Percentiles rank a stretch among this genome's conserved stretches.
These are phyloP conservation scores for Cordyceps tenuipes DNA, from an alignment of 2,329 filamentous ascomycete genomes.

Conservation along the genomic window DNA sequence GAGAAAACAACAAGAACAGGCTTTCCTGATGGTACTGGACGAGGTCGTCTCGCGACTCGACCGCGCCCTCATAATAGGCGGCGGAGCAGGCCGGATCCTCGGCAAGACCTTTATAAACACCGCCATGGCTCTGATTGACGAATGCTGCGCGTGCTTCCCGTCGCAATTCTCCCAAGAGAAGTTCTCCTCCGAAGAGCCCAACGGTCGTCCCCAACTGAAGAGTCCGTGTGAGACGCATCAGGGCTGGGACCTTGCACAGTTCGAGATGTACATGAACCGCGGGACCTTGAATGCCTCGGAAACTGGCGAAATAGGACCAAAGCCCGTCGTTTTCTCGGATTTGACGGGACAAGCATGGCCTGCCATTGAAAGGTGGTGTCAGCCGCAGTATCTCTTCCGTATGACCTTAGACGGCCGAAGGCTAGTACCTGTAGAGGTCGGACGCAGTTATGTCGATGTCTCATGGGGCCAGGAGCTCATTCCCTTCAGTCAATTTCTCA, in stretches of 20 bases:
- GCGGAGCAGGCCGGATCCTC: constrained; percentile 46
- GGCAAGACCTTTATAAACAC: constrained; percentile 43
- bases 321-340: constrained; percentile 62
- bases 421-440: constrained; percentile 78
- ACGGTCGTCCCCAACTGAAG: constrained; percentile 20
- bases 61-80: constrained; percentile 66
- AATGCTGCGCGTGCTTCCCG: constrained; percentile 16
- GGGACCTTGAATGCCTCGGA: constrained; percentile 13
- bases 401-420: constrained; percentile 68
- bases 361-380: constrained; percentile 66
- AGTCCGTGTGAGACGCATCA: constrained; percentile 22
- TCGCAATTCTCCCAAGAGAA: background rate
- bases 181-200: constrained; percentile 24
- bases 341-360: constrained; percentile 62
- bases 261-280: constrained; percentile 52
- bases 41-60: constrained; percentile 61
- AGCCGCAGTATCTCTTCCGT: constrained; percentile 63
- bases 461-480: constrained; percentile 80
- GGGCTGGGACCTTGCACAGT: constrained; percentile 46
- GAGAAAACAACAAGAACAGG: constrained; percentile 12
- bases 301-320: constrained; percentile 25
- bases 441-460: constrained; percentile 77
- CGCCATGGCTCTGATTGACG: constrained; percentile 37
- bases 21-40: constrained; percentile 31
- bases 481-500: constrained; percentile 63